Evolutionary conservation across 306 rosid genomes (phyloP).

Genomic region (Cyamopsis tetragonoloba): DNA sequence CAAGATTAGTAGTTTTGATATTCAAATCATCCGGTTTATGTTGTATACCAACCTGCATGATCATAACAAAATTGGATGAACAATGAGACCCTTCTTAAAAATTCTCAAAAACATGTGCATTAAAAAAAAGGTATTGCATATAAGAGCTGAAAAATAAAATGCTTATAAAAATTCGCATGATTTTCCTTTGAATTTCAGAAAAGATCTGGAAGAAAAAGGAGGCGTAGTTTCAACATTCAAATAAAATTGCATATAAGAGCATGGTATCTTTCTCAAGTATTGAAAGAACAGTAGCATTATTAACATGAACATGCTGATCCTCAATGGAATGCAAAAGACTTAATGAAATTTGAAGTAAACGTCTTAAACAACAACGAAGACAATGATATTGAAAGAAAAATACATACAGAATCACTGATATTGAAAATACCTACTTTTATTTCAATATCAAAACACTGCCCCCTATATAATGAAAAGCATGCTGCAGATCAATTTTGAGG

Average conservation of each 20-base stretch:
- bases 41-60: constrained; percentile 77
- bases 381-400: background rate
- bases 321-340: background rate
- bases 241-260: background rate
- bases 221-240: background rate
- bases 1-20: constrained; percentile 57
- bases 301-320: background rate
- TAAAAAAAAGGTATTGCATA: too few relatives aligned
- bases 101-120: background rate
- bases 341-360: background rate
- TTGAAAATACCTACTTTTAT: background rate
- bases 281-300: background rate
- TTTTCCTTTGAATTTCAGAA: background rate
- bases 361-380: background rate
- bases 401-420: background rate
- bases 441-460: background rate
- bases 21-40: constrained; percentile 53
- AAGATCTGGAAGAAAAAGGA: background rate
- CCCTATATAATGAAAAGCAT: background rate
- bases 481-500: background rate
- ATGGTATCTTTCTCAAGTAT: background rate
- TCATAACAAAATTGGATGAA: constrained; percentile 20
- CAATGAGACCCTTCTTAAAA: background rate
- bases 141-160: too few relatives aligned
- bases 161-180: too few relatives aligned